Percentiles rank a stretch among this genome's conserved stretches.
Evolutionary conservation across 148 eudicot species (phyloP).

Genomic region (Silene latifolia): DNA sequence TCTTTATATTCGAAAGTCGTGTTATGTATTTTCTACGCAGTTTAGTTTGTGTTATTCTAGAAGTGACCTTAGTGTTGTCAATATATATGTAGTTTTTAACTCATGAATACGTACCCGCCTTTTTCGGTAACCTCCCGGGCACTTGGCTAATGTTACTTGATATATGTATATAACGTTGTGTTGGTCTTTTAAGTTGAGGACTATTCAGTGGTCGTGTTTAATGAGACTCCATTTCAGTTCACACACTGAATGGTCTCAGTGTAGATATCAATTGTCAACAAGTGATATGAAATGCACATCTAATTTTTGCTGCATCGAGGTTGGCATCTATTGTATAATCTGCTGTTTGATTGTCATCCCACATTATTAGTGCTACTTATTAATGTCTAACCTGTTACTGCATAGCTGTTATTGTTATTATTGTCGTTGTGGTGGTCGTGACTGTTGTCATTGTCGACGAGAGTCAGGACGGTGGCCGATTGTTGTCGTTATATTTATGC

Average conservation of each 20-base stretch:
- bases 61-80: neutral
- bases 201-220: neutral
- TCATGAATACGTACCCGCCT: neutral
- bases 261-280: neutral
- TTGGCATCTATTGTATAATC: neutral
- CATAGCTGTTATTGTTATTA: neutral
- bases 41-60: neutral
- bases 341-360: no score
- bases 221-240: neutral
- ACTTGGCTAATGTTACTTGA: neutral
- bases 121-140: neutral
- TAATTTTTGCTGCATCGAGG: neutral
- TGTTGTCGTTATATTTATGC: neutral
- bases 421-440: neutral
- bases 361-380: neutral
- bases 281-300: neutral
- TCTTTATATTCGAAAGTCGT: no score
- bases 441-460: neutral
- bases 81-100: neutral
- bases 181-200: neutral
- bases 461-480: neutral
- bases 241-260: neutral
- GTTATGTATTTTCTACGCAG: no score
- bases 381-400: neutral
- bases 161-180: neutral